Conservation (phyloP, 2,329 filamentous ascomycete species). For the Calonectria fujianensis region DNA sequence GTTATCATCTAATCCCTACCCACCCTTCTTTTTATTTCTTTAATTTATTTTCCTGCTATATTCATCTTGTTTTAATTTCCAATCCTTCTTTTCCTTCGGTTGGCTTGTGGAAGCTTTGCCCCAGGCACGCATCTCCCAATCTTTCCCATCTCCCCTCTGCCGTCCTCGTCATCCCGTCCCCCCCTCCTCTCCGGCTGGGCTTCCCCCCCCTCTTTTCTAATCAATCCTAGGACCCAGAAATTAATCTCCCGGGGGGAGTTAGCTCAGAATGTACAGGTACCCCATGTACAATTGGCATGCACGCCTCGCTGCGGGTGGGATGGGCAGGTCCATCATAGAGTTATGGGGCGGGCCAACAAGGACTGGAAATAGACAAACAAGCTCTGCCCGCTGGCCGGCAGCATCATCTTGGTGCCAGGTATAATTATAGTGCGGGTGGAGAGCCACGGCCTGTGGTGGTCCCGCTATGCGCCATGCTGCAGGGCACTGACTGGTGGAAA, state of each 20-base stretch:
- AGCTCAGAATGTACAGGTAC: conserved; percentile 15
- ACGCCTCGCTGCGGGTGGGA: conserved; percentile 19
- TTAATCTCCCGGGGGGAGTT: conserved; percentile 22
- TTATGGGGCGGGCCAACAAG: conserved; percentile 16
- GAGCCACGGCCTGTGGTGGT: conserved; percentile 13
- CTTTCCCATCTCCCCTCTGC: not conserved
- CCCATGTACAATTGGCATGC: conserved; percentile 25
- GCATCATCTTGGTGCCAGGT: conserved; percentile 17
- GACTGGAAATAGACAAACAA: conserved; percentile 30
- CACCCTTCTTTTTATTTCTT: not conserved
- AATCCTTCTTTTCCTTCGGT: not conserved
- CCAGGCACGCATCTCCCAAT: too few relatives aligned
- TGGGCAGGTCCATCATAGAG: conserved; percentile 10
- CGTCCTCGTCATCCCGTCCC: not conserved
- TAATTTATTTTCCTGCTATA: not conserved
- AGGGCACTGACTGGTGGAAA: conserved; percentile 31
- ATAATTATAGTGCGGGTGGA: conserved; percentile 37
- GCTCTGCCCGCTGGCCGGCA: conserved; percentile 25
- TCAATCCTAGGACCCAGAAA: conserved; percentile 16
- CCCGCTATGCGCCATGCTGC: conserved; percentile 26
- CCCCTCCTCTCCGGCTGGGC: not conserved
- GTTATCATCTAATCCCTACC: not conserved
- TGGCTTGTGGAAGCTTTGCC: too few relatives aligned
- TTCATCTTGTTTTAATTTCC: not conserved
- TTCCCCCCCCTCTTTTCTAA: not conserved